Conservation (phyloP, 257 asterid species). For the Nicotiana obtusifolia region DNA sequence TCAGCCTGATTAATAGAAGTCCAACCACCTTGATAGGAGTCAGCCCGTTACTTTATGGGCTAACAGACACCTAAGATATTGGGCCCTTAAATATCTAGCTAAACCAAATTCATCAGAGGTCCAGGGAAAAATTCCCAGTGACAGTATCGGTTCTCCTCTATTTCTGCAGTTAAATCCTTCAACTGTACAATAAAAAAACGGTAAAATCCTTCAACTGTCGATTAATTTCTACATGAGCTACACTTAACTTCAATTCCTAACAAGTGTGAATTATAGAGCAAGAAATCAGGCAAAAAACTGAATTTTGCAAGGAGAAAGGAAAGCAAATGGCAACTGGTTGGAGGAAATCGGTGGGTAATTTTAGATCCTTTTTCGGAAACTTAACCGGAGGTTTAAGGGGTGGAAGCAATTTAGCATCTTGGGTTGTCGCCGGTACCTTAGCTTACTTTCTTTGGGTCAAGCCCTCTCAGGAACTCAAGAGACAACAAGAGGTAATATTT, state of each 20-base stretch:
- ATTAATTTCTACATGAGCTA: background rate
- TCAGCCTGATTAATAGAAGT: too few relatives aligned
- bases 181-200: too few relatives aligned
- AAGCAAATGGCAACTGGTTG: conserved; percentile 47
- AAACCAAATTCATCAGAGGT: background rate
- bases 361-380: conserved; percentile 67
- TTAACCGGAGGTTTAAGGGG: conserved; percentile 90
- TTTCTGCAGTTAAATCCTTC: background rate
- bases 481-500: conserved; percentile 61
- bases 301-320: background rate
- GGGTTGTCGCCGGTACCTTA: conserved; percentile 96
- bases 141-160: background rate
- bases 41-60: too few relatives aligned
- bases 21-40: too few relatives aligned
- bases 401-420: conserved; percentile 72
- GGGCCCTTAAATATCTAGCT: background rate
- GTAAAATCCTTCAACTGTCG: background rate
- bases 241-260: background rate
- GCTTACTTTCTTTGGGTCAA: conserved; percentile 91
- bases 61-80: too few relatives aligned
- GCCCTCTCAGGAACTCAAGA: conserved; percentile 79
- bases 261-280: background rate
- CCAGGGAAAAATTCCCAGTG: background rate
- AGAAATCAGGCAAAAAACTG: background rate
- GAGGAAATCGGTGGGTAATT: conserved; percentile 57